Base-by-base conservation (phyloP, 2,329 filamentous ascomycete genomes). In the Scedosporium minutisporum region DNA sequence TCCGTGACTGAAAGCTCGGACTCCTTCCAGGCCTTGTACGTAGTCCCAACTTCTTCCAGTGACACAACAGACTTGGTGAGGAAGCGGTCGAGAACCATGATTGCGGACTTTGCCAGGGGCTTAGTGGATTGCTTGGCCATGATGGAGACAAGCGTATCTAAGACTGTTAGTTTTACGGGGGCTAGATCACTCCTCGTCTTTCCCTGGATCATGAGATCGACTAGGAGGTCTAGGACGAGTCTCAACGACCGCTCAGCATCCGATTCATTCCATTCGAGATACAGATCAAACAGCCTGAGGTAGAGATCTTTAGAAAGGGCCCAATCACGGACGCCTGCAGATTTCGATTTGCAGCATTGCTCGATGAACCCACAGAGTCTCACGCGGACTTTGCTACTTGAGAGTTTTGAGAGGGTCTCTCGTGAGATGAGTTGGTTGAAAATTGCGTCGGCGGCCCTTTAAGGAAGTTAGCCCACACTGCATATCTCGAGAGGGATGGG, bases 51-150 rank as follows among this genome's bases (percentile, higher is more conserved):
- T 63, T 83, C 75, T 63, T 76, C 69, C 63, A 81, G 68, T 67
- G 75, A 76, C 27, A 88, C 73, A 12, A 87, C 77, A 2, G 77
- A 75, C 70, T 89, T 91, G 58, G 78, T 75, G 3, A 91, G 70
- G 63, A 91, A 82, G 68, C 87, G 81, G 58, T 88, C 85, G 44
- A 91, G 75, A 16, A 82, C 82, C 68, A 87, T 86, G 65, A 91
- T 81, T 6, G 87, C 84, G 42, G 88, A 88, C 70, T 91, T 91
- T 48, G 86, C 85, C 60, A 87, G 78, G 9, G 86, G 82, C 65
- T 83, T 86, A 16, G 85, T 79, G 41, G 84, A 84, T 64, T 83
- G 79, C 63, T 83, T 80, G 23, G 81, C 78, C 51, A 90, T 80
- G 14, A 87, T 83, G 1, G 82, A 80, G 16, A 89, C 69, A 6